Evolutionary conservation across 345 rosid species (phyloP).

Genomic region (Barbarea vulgaris): DNA sequence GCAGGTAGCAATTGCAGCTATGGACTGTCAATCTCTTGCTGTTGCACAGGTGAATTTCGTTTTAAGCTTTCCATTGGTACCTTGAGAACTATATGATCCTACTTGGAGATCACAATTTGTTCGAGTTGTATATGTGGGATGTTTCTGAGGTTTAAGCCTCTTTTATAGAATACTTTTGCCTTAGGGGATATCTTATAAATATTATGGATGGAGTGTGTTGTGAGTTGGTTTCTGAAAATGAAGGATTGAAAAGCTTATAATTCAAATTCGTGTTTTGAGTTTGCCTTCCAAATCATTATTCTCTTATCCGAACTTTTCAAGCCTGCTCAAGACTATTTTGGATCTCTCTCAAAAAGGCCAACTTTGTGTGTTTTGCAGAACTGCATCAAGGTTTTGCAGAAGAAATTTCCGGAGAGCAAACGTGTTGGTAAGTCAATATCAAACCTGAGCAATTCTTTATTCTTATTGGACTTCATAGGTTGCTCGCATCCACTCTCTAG

Average conservation of each 20-base stretch:
- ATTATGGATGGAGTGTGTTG: not conserved
- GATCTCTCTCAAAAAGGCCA: not conserved
- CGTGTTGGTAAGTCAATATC: conserved; percentile 76
- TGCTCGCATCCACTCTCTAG: conserved; percentile 5
- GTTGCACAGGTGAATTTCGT: conserved; percentile 72
- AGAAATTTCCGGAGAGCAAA: conserved; percentile 90
- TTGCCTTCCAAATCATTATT: not conserved
- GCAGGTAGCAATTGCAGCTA: conserved; percentile 93
- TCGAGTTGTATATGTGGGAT: conserved; percentile 4
- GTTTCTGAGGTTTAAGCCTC: not conserved
- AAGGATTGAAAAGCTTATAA: not conserved
- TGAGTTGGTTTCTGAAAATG: not conserved
- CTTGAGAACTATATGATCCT: conserved; percentile 8
- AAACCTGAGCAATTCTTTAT: conserved; percentile 7
- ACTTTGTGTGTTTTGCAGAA: conserved; percentile 53
- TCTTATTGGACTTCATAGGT: conserved; percentile 10
- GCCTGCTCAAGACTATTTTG: conserved; percentile 6
- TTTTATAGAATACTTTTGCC: not conserved
- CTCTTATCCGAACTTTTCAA: not conserved
- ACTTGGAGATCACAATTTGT: not conserved
- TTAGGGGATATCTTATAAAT: not conserved
- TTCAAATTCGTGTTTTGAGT: not conserved
- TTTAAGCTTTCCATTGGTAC: conserved; percentile 4
- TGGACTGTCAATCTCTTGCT: conserved; percentile 85
- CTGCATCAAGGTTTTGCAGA: conserved; percentile 72